phyloP scores from a whole-genome alignment of 176 grass and related monocot genomes.

The bread wheat (Triticum aestivum) region DNA sequence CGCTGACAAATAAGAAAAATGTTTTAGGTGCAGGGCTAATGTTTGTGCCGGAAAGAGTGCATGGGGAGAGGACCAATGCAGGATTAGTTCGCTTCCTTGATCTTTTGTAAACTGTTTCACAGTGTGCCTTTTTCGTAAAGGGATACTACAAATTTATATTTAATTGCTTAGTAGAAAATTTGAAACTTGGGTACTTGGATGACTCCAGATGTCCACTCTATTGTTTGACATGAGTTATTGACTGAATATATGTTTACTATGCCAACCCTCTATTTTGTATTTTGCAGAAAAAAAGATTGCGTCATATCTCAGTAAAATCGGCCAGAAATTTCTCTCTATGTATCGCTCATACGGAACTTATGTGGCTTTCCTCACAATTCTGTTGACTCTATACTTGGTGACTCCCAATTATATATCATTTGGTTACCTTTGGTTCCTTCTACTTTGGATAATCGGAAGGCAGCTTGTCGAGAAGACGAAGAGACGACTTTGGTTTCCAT shows the following conservation, averaged over 20 bases:
- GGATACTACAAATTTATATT: constrained; percentile 6
- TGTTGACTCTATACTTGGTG: constrained; percentile 89
- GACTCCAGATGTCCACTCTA: not conserved
- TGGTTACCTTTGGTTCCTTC: constrained; percentile 97
- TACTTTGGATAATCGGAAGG: constrained; percentile 97
- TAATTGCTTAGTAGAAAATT: not conserved
- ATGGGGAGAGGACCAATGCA: not conserved
- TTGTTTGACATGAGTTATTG: not conserved
- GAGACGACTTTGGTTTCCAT: constrained; percentile 78
- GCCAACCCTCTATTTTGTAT: constrained; percentile 17
- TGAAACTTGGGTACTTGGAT: not conserved
- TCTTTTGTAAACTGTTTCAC: not conserved
- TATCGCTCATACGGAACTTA: constrained; percentile 96
- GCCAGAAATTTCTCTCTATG: constrained; percentile 77
- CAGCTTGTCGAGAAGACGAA: constrained; percentile 87
- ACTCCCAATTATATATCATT: constrained; percentile 98
- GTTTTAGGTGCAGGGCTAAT: not conserved
- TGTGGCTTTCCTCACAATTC: constrained; percentile 96
- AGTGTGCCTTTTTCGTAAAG: not conserved
- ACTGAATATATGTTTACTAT: constrained; percentile 33
- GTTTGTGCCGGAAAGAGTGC: not conserved
- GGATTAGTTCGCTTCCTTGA: not conserved
- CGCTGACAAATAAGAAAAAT: not conserved
- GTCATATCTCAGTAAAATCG: constrained; percentile 85
- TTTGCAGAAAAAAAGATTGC: constrained; percentile 87